A percentile compares a stretch with the other conserved stretches of the same genome.
phyloP scores from a whole-genome alignment of 352 stramenopile species.

The Phytophthora rubi region DNA sequence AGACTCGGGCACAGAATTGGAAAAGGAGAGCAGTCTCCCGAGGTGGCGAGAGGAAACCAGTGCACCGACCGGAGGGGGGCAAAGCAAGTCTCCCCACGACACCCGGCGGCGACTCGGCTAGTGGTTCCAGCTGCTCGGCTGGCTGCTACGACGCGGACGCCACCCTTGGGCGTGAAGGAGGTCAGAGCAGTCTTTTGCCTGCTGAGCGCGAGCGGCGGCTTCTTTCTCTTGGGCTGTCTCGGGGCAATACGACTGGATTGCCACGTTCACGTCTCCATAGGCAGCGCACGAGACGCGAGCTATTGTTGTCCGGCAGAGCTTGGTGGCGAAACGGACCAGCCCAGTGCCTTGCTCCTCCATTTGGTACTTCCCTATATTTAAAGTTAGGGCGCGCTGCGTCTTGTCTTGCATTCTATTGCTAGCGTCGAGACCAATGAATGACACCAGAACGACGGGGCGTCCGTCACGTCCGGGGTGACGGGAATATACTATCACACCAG shows the following conservation, averaged over 20 bases:
- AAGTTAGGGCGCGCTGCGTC: conserved; percentile 11
- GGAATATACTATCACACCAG: background rate
- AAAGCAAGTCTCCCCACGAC: conserved; percentile 34
- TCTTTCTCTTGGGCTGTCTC: conserved; percentile 15
- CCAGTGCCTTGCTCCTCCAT: background rate
- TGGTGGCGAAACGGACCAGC: conserved; percentile 28
- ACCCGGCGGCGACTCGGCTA: conserved; percentile 11
- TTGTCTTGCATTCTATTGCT: conserved; percentile 12
- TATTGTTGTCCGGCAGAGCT: conserved; percentile 33
- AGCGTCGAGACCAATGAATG: background rate
- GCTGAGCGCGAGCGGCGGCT: conserved; percentile 3
- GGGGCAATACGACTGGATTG: conserved; percentile 29
- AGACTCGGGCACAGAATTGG: conserved; percentile 23
- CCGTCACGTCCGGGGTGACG: background rate
- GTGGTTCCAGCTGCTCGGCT: conserved; percentile 5
- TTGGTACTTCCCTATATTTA: conserved; percentile 4
- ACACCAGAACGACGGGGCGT: conserved; percentile 10
- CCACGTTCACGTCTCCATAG: conserved; percentile 26
- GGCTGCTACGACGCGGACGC: background rate
- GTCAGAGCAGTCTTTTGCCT: background rate
- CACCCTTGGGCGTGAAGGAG: background rate
- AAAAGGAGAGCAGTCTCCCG: conserved; percentile 38
- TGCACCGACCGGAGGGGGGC: conserved; percentile 11
- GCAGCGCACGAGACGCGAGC: conserved; percentile 16
- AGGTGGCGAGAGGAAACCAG: conserved; percentile 28